A percentile compares a stretch with the other conserved stretches of the same genome.
Evolutionary conservation across 345 rosid genomes (phyloP).

Genomic region (Lumnitzera littorea): DNA sequence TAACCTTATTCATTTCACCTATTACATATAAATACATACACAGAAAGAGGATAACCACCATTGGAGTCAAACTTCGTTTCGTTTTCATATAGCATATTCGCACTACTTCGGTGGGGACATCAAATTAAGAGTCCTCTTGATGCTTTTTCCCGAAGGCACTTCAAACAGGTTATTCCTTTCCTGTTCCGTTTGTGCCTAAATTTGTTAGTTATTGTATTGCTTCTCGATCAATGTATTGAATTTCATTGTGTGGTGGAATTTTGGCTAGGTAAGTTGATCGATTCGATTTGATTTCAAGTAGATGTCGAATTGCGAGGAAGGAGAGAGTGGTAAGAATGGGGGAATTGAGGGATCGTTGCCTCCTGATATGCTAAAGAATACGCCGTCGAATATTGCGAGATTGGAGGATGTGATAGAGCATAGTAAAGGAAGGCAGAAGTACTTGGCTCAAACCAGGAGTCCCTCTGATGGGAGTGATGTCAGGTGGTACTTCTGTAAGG

Average conservation of each 20-base stretch:
- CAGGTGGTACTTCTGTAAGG: constrained; percentile 89
- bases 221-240: no score
- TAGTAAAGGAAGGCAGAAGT: constrained; percentile 71
- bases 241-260: neutral
- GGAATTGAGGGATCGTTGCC: constrained; percentile 43
- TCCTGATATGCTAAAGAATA: constrained; percentile 81
- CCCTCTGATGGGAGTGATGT: constrained; percentile 88
- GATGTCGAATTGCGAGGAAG: neutral
- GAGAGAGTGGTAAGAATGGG: constrained; percentile 8
- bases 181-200: no score
- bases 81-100: no score
- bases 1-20: no score
- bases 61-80: no score
- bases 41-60: no score
- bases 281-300: neutral
- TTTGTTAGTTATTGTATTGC: no score
- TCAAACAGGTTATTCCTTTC: no score
- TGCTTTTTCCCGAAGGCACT: no score
- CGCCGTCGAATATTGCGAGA: constrained; percentile 83
- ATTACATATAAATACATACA: no score
- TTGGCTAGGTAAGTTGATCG: neutral
- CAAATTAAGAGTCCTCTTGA: no score
- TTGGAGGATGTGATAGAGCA: constrained; percentile 88
- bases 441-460: constrained; percentile 73
- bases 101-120: no score